These are phyloP conservation scores for Dryadomyces quercivorus DNA, from an alignment of 2,329 filamentous ascomycete species.

Conservation along the genomic window DNA sequence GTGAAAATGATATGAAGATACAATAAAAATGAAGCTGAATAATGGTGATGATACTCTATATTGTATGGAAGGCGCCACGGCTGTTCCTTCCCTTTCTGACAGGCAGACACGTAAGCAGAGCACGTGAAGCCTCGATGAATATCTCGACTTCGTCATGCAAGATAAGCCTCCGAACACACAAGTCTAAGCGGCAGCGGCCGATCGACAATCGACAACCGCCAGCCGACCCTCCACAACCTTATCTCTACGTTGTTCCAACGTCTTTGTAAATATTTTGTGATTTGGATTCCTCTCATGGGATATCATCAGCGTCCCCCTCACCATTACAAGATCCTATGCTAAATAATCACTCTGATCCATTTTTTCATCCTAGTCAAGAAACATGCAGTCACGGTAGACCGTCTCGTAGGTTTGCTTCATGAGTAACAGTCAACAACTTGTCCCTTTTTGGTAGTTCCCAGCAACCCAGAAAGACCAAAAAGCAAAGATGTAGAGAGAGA, in stretches of 20 bases:
- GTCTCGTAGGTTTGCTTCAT: not conserved
- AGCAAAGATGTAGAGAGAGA: not conserved
- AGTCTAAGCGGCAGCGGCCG: too few relatives aligned
- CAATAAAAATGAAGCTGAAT: too few relatives aligned
- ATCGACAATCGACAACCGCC: too few relatives aligned
- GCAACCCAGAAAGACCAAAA: not conserved
- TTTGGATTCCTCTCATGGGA: not conserved
- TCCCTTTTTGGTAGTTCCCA: not conserved
- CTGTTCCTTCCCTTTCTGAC: not conserved
- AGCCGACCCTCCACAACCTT: too few relatives aligned
- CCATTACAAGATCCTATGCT: not conserved
- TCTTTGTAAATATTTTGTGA: not conserved
- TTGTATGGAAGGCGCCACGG: not conserved
- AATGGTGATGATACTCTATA: not conserved
- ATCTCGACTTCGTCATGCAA: too few relatives aligned
- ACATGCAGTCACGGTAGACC: not conserved
- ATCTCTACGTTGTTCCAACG: too few relatives aligned
- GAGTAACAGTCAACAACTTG: too few relatives aligned
- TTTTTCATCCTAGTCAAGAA: not conserved
- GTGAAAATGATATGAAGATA: too few relatives aligned
- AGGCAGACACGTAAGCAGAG: not conserved
- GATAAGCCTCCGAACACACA: too few relatives aligned
- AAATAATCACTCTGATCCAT: not conserved
- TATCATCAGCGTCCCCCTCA: not conserved
- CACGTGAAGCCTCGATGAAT: not conserved